These are phyloP conservation scores for Penicillium sp. DNA, from an alignment of 2,329 filamentous ascomycete genomes.

Conservation along the genomic window DNA sequence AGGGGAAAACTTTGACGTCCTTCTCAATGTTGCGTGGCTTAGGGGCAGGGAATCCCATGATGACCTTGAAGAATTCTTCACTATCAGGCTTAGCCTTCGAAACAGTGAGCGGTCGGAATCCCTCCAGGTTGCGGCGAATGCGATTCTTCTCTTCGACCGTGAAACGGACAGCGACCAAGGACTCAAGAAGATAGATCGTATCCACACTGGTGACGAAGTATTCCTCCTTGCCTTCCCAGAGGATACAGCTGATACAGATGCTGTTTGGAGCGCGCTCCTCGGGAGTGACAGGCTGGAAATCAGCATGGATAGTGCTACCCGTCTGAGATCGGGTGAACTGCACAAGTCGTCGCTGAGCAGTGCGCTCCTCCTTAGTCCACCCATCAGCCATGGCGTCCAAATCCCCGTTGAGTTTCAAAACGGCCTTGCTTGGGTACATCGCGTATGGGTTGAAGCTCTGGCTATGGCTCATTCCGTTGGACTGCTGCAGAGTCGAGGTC, in stretches of 20 bases:
- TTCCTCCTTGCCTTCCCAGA: constrained; percentile 85
- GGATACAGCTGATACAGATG: constrained; percentile 96
- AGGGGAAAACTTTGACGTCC: constrained; percentile 97
- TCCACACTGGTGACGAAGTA: constrained; percentile 96
- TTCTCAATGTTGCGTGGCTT: constrained; percentile 98
- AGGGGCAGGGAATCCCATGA: constrained; percentile 93
- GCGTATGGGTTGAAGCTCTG: constrained; percentile 69
- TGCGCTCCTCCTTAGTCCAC: constrained; percentile 78
- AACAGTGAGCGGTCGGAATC: constrained; percentile 85
- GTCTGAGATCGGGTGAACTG: constrained; percentile 78
- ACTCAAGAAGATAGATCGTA: constrained; percentile 90
- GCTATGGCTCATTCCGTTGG: constrained; percentile 44
- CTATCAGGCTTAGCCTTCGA: constrained; percentile 89
- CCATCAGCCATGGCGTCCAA: constrained; percentile 74
- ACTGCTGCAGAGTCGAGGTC: constrained; percentile 60
- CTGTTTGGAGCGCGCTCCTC: constrained; percentile 76
- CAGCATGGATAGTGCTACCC: constrained; percentile 73
- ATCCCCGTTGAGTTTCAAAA: constrained; percentile 78
- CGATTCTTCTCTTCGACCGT: constrained; percentile 98
- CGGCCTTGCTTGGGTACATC: constrained; percentile 76
- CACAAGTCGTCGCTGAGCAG: constrained; percentile 74
- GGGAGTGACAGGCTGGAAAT: constrained; percentile 70
- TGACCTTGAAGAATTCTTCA: constrained; percentile 97
- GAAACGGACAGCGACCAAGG: constrained; percentile 78
- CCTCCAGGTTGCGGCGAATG: constrained; percentile 90